Conservation (phyloP, 306 rosid species). For the Trichosanthes cucumerina region DNA sequence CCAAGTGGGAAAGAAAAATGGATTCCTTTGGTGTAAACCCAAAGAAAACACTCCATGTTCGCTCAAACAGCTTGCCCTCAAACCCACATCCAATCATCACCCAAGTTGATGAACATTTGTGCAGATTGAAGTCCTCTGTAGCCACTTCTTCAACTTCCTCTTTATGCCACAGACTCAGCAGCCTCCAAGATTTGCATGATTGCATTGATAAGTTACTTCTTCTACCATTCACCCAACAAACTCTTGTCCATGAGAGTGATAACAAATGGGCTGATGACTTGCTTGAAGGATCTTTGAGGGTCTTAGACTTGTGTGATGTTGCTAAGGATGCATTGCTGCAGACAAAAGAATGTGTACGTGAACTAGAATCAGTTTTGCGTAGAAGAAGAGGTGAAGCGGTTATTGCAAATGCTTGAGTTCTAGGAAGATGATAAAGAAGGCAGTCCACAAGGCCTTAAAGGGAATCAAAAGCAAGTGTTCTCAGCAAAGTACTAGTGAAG, state of each 20-base stretch:
- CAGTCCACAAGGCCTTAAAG: constrained; percentile 18
- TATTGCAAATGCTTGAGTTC: constrained; percentile 3
- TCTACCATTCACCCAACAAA: constrained; percentile 15
- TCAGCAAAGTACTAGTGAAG: not conserved
- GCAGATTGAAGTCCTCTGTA: constrained; percentile 8
- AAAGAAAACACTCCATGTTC: not conserved
- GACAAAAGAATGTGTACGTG: constrained; percentile 9
- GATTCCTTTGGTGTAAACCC: not conserved
- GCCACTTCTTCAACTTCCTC: constrained; percentile 2
- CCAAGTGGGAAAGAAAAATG: constrained; percentile 10
- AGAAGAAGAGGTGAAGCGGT: constrained; percentile 15
- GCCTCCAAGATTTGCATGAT: constrained; percentile 19
- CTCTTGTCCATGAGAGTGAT: constrained; percentile 8
- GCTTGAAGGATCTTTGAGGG: constrained; percentile 21
- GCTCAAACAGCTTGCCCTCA: constrained; percentile 22
- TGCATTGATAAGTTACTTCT: constrained; percentile 19
- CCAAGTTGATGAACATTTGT: constrained; percentile 16
- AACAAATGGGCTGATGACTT: constrained; percentile 11
- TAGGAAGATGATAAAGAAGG: constrained; percentile 15
- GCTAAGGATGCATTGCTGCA: constrained; percentile 20
- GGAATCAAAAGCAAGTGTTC: constrained; percentile 2
- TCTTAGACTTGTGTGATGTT: constrained; percentile 18
- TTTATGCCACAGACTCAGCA: constrained; percentile 12
- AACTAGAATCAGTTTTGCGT: constrained; percentile 18
- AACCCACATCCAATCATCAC: constrained; percentile 16